Evolutionary conservation across 495 filamentous ascomycete species (phyloP), one percentile per base, ranked within the genome.

Genomic region (Acidiella bohemica): DNA sequence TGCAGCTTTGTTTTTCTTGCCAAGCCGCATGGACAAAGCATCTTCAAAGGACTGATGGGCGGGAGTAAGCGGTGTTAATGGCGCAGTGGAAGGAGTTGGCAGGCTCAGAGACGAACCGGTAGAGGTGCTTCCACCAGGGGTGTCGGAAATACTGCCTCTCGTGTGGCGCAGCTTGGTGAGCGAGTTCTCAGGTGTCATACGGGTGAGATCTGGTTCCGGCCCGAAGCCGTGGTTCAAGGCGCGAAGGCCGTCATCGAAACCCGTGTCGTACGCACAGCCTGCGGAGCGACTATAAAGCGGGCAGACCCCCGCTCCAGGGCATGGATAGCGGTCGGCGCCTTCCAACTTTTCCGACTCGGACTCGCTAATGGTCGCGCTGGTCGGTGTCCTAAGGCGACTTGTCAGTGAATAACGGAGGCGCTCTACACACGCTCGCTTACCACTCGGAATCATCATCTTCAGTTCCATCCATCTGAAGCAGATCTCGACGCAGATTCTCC

Each of bases 201-300:
- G 27, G 9, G 36, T 29, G 36, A 40, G 18, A 20, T 46, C 32
- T 18, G 41, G 45, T 9, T 39, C 35, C 13, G 45, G 35, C 5
- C 44, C 40, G 36, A 44, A 49, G 20, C 46, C 46, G 21, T 49
- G 46, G 36, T 49, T 49, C 22, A 41, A 13, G 5, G 41, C 41
- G 5, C 46, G 46, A 6, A 49, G 28, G 11, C 37, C 43, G 39
- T 51, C 47, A 20, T 35, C 25, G 38, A 41, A 41, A n/a, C 28
- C 37, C n/a, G 8, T 7, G 22, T 46, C 42, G 37, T 41, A 51
- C 2, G 47, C 47, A 27, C 47, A 46, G 18, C 46, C 46, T 5
- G 22, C 14, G 24, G 18, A 31, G 16, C 28, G 46, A 24, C 33
- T 36, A 6, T 12, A 44, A 1, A 49, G 21, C 6, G 27, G 41